Conservation (phyloP, 2,329 filamentous ascomycete species). For the Xylogone sp. region DNA sequence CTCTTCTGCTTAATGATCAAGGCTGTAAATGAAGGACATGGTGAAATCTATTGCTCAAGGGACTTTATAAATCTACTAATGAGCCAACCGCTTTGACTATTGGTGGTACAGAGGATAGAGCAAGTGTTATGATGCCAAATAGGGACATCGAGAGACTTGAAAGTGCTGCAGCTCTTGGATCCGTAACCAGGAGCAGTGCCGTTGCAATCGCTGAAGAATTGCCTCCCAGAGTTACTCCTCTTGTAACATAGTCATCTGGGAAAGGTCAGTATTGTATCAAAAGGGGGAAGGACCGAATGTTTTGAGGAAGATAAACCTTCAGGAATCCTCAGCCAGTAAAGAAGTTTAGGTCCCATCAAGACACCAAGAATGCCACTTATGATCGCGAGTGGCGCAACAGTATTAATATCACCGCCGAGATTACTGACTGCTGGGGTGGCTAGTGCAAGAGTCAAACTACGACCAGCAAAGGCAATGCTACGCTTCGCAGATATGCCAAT, state of each 20-base stretch:
- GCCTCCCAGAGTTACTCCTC: constrained; percentile 57
- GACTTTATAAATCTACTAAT: constrained; percentile 38
- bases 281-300: too few relatives aligned
- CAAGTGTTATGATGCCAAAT: constrained; percentile 55
- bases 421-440: constrained; percentile 53
- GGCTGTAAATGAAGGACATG: background rate
- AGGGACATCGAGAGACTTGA: constrained; percentile 58
- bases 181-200: constrained; percentile 50
- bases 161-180: constrained; percentile 55
- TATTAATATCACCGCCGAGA: constrained; percentile 52
- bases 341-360: constrained; percentile 46
- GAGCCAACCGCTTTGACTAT: constrained; percentile 44
- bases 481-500: constrained; percentile 50
- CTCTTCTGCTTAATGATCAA: background rate
- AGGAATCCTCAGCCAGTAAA: constrained; percentile 47
- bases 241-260: constrained; percentile 57
- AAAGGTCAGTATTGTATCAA: background rate
- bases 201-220: constrained; percentile 59
- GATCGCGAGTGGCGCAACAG: constrained; percentile 53
- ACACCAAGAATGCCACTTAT: constrained; percentile 57
- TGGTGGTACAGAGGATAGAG: constrained; percentile 54
- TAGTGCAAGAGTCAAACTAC: constrained; percentile 57
- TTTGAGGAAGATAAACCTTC: constrained; percentile 37
- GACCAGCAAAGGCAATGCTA: constrained; percentile 51
- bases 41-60: background rate